Base-by-base conservation (phyloP, 2,329 filamentous ascomycete genomes). In the Aspergillus neoniger region DNA sequence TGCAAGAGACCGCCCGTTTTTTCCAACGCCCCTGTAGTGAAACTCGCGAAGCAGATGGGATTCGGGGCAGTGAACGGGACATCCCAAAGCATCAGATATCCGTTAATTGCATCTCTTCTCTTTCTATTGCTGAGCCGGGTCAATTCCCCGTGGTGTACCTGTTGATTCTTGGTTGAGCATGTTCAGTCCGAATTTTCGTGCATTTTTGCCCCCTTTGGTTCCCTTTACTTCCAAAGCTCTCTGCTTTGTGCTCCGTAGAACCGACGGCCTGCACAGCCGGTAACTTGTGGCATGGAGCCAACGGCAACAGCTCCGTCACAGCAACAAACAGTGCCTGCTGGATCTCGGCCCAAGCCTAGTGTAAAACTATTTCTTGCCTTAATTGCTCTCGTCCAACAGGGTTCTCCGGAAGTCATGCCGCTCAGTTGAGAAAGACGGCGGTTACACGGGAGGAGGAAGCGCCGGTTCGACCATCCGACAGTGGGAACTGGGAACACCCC, bases 1-100 rank as follows among this genome's bases (percentile, higher is more conserved):
- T 73, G 73, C 73, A 74, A 67, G 65, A 71, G 61, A 62, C 69
- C 69, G 69, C 58, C 72, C 72, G 72, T 74, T 74, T 66, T 58
- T 65, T 58, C 62, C 66, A 72, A 72, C 69, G 70, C 68, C 67
- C 69, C 68, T 71, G 73, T 58, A 47, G 73, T 76, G 73, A 58
- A 73, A 76, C 72, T 66, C 48, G 39, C 52, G 39, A 57, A 57
- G 28, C 47, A 30, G 50, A 52, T 55, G 53, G 19, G 55, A 58
- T 55, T 56, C 44, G 39, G 55, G 32, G 32, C 55, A 52, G 54
- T 41, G 55, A 56, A 63, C 58, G 61, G 39, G 30, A 53, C 41
- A 12, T 39, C 57, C 17, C 32, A 32, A 50, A 17, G 47, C n/a
- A 50, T 30, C 47, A 17, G 47, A 50, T 50, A 50, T 50, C 23